phyloP scores from a whole-genome alignment of 2,329 filamentous ascomycete genomes.

The Diaporthe amygdali region DNA sequence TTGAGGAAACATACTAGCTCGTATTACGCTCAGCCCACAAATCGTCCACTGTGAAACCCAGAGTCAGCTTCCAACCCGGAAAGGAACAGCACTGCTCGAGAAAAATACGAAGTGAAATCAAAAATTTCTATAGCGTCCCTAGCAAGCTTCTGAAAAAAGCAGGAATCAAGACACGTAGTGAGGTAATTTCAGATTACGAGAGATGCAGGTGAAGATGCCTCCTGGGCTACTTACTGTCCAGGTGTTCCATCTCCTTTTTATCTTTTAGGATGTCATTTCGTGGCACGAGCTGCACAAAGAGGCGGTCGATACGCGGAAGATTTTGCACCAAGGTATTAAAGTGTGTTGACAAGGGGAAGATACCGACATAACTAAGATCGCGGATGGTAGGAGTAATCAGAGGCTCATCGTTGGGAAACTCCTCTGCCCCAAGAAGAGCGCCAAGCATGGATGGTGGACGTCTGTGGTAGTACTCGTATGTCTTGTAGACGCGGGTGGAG shows the following conservation, averaged over 20 bases:
- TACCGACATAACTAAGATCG: slow-evolving; percentile 64
- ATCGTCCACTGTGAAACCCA: not conserved
- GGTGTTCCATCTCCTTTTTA: slow-evolving; percentile 41
- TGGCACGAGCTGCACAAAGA: slow-evolving; percentile 59
- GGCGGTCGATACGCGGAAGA: slow-evolving; percentile 55
- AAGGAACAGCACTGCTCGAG: not conserved
- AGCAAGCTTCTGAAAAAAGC: not conserved
- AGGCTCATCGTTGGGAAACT: slow-evolving; percentile 41
- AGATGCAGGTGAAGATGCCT: not conserved
- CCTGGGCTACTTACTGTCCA: slow-evolving; percentile 37
- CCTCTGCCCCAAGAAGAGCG: slow-evolving; percentile 50
- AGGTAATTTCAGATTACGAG: not conserved
- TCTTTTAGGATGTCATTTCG: slow-evolving; percentile 41
- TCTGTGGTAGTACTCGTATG: slow-evolving; percentile 74
- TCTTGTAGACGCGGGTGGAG: slow-evolving; percentile 72
- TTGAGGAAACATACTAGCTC: slow-evolving; percentile 5
- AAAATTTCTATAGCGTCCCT: not conserved
- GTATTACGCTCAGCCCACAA: slow-evolving; percentile 18
- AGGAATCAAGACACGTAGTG: not conserved
- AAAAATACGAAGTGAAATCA: not conserved
- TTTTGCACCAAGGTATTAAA: slow-evolving; percentile 53
- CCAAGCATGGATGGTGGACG: slow-evolving; percentile 66
- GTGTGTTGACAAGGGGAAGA: slow-evolving; percentile 71
- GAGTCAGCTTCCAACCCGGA: not conserved
- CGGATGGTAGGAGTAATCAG: slow-evolving; percentile 49